These are phyloP conservation scores for Glycine latifolia DNA, from an alignment of 306 rosid genomes.

Conservation along the genomic window DNA sequence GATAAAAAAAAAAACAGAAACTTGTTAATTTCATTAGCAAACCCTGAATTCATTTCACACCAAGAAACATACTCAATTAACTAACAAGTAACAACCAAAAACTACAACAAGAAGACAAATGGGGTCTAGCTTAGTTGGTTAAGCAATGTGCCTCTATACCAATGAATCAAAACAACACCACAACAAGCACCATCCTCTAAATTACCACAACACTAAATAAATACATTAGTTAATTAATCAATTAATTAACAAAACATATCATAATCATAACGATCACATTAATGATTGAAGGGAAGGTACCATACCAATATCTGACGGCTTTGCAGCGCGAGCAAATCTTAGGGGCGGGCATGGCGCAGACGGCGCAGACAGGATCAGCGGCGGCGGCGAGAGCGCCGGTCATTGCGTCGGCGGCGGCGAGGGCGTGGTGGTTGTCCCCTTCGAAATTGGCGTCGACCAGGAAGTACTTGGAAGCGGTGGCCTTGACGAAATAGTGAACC, in stretches of 20 bases:
- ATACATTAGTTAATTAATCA: not conserved
- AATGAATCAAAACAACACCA: not conserved
- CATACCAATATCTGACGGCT: slow-evolving; percentile 79
- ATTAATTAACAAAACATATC: not conserved
- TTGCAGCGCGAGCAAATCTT: slow-evolving; percentile 91
- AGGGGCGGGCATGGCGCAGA: slow-evolving; percentile 58
- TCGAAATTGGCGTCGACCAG: slow-evolving; percentile 89
- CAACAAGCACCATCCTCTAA: not conserved
- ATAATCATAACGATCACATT: not conserved
- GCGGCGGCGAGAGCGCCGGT: slow-evolving; percentile 52
- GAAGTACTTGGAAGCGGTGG: slow-evolving; percentile 89
- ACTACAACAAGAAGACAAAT: too few species aligned
- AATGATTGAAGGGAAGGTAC: not conserved
- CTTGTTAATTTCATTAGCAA: not conserved
- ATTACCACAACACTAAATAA: not conserved
- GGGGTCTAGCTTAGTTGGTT: too few species aligned
- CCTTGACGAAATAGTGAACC: slow-evolving; percentile 68
- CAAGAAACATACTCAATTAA: not conserved
- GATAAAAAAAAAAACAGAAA: too few species aligned
- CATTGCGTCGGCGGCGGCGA: slow-evolving; percentile 57
- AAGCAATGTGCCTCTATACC: too few species aligned
- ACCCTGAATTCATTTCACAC: not conserved
- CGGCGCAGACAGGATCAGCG: slow-evolving; percentile 58
- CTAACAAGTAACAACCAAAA: slow-evolving; percentile 6
- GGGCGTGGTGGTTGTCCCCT: slow-evolving; percentile 45